Base-by-base conservation (phyloP, 2,329 filamentous ascomycete species). In the Metarhizium sp. region DNA sequence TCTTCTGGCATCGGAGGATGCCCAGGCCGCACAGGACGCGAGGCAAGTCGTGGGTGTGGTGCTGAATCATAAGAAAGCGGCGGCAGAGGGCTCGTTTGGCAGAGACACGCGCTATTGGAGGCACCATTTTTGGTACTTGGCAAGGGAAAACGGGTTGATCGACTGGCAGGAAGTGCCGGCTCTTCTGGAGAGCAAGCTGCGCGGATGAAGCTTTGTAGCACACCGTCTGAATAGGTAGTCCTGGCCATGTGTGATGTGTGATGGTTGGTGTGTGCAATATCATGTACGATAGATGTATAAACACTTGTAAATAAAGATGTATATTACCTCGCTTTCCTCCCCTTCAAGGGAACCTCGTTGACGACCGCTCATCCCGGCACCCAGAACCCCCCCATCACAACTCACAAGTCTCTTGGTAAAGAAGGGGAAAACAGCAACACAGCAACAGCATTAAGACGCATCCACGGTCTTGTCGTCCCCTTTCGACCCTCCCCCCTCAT, bases 121-220 rank as follows among this genome's bases (percentile, higher is more conserved):
- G 47, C 78, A 80, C 56, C 69, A 72, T 53, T 80, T 80, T 59
- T 81, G 78, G 78, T 71, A 69, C 56, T 55, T 77, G 51, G 78
- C 76, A 16, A 62, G 67, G 56, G 66, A 73, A 42, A 64, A 73
- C 36, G 69, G 72, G 0, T 59, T 79, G 50, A 48, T 78, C 18
- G 59, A 64, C 7, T 55, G 59, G 32, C 52, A 56, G 1, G 57
- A 61, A 2, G 54, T 64, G 50, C 66, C 64, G 49, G 55, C 53
- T 6, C 55, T 57, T 14, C 18, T 66, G 58, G 55, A 55, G 49
- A 53, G 34, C 20, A 56, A 18, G 51, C 54, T 57, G 58, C 58
- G 51, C 40, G 58, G 49, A 40, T 48, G 45, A 48, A 11, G 18
- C 6, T 16, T 10, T 6, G 42, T 6, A 20, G 2, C 8, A 45